Evolutionary conservation across 768 basidiomycete species (phyloP).

Genomic region (Gloeopeniophorella convolvens): DNA sequence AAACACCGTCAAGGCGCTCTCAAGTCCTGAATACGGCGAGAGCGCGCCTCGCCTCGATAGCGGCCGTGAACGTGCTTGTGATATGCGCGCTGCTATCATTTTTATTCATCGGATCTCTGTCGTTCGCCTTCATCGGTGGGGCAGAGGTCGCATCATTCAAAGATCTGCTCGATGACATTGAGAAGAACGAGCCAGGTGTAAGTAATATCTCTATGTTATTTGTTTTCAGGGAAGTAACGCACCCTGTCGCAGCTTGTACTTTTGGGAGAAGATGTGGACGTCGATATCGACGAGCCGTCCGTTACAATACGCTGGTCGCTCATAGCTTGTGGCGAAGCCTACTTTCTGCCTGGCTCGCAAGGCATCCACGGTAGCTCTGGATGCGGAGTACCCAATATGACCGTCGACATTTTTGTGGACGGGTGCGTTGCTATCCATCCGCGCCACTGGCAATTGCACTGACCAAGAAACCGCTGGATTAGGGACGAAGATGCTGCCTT

Average conservation of each 20-base stretch:
- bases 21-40: conserved; percentile 4
- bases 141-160: conserved; percentile 38
- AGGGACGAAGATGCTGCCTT: conserved; percentile 34
- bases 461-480: neutral
- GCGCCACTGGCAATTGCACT: neutral
- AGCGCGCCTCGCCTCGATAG: conserved; percentile 26
- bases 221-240: neutral
- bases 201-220: conserved; percentile 14
- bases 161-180: conserved; percentile 35
- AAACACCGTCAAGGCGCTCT: too few relatives aligned
- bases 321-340: conserved; percentile 42
- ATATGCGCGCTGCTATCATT: conserved; percentile 41
- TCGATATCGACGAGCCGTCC: conserved; percentile 53
- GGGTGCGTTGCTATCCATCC: conserved; percentile 32
- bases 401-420: conserved; percentile 43
- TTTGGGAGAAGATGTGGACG: conserved; percentile 50
- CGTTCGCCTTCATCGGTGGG: conserved; percentile 43
- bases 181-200: conserved; percentile 41
- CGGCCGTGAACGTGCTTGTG: conserved; percentile 25
- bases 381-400: conserved; percentile 42
- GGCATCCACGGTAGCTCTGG: conserved; percentile 38
- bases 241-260: conserved; percentile 40
- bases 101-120: conserved; percentile 42
- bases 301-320: conserved; percentile 52
- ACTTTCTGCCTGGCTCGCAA: conserved; percentile 39